phyloP scores from a whole-genome alignment of 2,329 filamentous ascomycete genomes.

The Fusarium chaquense region DNA sequence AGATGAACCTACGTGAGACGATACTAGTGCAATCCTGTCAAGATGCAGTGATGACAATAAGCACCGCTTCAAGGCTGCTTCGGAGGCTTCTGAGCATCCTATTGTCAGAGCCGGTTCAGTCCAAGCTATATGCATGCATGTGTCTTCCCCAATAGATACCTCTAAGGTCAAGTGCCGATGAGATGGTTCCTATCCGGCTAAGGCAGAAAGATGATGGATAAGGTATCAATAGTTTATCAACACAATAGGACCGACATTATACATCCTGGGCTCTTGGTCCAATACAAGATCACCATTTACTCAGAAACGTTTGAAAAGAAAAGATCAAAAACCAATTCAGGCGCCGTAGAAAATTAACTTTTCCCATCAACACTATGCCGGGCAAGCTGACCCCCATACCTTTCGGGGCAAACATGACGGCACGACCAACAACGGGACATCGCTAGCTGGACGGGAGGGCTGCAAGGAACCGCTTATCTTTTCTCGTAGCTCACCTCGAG shows the following conservation, averaged over 20 bases:
- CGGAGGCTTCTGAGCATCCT: neutral
- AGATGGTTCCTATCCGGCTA: constrained; percentile 4
- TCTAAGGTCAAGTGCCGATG: neutral
- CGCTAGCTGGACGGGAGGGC: constrained; percentile 15
- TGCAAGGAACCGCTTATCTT: constrained; percentile 41
- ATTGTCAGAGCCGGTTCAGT: neutral
- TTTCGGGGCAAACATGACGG: constrained; percentile 27
- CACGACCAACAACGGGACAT: constrained; percentile 33
- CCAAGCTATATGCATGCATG: neutral
- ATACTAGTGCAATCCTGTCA: neutral
- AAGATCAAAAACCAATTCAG: neutral
- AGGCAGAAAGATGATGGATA: constrained; percentile 32
- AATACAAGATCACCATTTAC: neutral
- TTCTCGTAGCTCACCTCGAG: constrained; percentile 23
- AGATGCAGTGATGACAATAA: constrained; percentile 1
- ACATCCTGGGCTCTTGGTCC: neutral
- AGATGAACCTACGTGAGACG: neutral
- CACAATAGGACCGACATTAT: neutral
- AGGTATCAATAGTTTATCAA: constrained; percentile 14
- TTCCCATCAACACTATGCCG: neutral
- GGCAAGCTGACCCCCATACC: constrained; percentile 27
- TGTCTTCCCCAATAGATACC: neutral
- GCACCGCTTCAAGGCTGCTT: neutral
- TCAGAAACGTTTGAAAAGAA: neutral
- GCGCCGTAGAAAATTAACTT: neutral